Evolutionary conservation across 2,329 filamentous ascomycete species (phyloP), one percentile per base, ranked within the genome.

Genomic region (Ascosphaera pollenicola): DNA sequence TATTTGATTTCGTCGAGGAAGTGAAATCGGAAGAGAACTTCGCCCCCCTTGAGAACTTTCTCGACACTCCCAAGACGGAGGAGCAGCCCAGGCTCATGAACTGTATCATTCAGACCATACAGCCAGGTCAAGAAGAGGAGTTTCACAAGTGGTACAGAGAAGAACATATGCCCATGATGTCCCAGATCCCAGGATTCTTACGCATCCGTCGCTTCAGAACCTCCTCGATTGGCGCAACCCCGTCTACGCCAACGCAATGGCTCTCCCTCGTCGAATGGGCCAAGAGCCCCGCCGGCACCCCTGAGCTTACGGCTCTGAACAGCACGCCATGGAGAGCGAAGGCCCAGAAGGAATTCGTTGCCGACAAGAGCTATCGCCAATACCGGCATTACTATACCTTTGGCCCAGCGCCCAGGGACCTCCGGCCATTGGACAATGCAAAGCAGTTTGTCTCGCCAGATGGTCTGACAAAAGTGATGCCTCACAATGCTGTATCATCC

Each of bases 301-400:
- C 67, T 0, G 75, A 76, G 48, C 71, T 75, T 54, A 61, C 70
- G 49, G 71, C 73, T 0, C 66, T 76, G 1, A 70, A 65, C 47
- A 60, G 64, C 8, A 83, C 78, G 1, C 61, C 68, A 1, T 73
- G 76, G 69, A 60, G 65, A 13, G 61, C 64, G 2, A 64, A 73
- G 38, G 62, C 83, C 28, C 68, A 70, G 47, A 55, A 58, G 16
- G 68, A 73, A 26, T 65, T 72, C 11, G 67, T 81, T 8, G 66
- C 63, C 17, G 56, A 61, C 36, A 70, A 70, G 48, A 63, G 58
- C 8, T 64, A 72, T 35, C 66, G 78, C 15, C 64, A 65, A 0
- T 89, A 81, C 56, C 63, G 70, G 26, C 69, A 85, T 44, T 80
- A 81, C 54, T 85, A 89, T 55, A 74, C 77, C 8, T 91, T 92